Base-by-base conservation (phyloP, 371 early-diverging fungal genomes). In the Dichotomocladium elegans region DNA sequence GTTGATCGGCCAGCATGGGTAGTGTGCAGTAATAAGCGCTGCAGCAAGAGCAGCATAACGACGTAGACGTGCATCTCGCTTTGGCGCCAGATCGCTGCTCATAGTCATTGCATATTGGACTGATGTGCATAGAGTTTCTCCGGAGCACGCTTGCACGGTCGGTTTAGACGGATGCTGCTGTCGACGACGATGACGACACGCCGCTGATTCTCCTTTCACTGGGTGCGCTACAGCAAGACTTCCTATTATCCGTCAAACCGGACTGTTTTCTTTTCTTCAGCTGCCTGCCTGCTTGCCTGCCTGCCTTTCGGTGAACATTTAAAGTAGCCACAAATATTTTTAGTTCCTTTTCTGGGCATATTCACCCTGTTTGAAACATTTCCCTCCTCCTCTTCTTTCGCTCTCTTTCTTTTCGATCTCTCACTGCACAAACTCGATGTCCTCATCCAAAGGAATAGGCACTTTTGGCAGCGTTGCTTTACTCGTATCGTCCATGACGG, bases 401-500 rank as follows among this genome's bases (percentile, higher is more conserved):
- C 37, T 21, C 15, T 37, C 37, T 37, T 42, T 17, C 8, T 31
- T 5, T 51, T 42, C 24, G 9, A 25, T 31, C 8, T 30, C 19
- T 3, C 4, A 31, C 11, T 9, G 6, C 41, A 28, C 28, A 14
- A 11, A 31, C 17, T 28, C 22, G n/a, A 26, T 35, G 31, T 19
- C 27, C 30, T 15, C n/a, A 41, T 15, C 28, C 37, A 61, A 62
- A 61, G 69, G 68, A 1, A 72, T 72, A 34, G 67, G 70, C 17
- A 59, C 58, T 15, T 62, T 69, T 46, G 73, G 73, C 29, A 66
- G 67, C 41, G 55, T 58, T 7, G 64, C 73, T 15, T 46, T 72
- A 4, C 55, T 72, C 12, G 73, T 72, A 8, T 72, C 73, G 1
- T 72, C 73, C 14, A 69, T 72, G 61, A 72, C 73, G 17, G 73